These are phyloP conservation scores for Ceratobasidium papillatum DNA, from an alignment of 1,284 basidiomycete genomes.

Conservation along the genomic window DNA sequence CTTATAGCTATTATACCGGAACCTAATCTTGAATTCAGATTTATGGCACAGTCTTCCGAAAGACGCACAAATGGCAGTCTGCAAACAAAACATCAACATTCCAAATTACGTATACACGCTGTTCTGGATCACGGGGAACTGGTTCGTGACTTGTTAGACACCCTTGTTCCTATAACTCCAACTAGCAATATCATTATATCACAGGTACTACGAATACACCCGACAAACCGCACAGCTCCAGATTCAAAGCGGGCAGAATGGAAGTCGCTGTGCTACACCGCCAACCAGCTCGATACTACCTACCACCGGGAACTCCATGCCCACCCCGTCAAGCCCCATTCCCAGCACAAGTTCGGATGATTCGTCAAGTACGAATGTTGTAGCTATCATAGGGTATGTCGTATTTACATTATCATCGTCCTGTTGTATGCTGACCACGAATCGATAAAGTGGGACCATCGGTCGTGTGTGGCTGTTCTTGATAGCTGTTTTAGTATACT, in stretches of 20 bases:
- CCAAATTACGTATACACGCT: slow-evolving; percentile 15
- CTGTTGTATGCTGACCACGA: neutral
- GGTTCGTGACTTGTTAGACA: neutral
- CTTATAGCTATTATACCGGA: neutral
- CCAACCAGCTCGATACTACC: neutral
- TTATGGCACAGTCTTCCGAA: neutral
- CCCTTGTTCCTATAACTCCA: too few relatives aligned
- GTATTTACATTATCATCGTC: neutral
- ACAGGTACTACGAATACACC: slow-evolving; percentile 11
- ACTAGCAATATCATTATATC: neutral
- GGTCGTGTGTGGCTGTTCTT: neutral
- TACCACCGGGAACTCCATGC: neutral
- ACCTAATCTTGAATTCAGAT: neutral
- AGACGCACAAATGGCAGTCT: neutral
- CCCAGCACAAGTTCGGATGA: neutral
- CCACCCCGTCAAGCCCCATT: neutral
- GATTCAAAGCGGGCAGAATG: slow-evolving; percentile 8
- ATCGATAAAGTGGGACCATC: neutral
- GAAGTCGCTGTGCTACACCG: neutral
- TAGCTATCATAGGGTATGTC: slow-evolving; percentile 17
- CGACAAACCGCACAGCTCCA: neutral
- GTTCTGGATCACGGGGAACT: neutral
- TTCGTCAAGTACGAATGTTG: neutral
- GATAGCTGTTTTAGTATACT: neutral
- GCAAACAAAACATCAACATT: slow-evolving; percentile 6